Evolutionary conservation across 805 yeast genomes (phyloP).

Genomic region (Yarrowia deformans): DNA sequence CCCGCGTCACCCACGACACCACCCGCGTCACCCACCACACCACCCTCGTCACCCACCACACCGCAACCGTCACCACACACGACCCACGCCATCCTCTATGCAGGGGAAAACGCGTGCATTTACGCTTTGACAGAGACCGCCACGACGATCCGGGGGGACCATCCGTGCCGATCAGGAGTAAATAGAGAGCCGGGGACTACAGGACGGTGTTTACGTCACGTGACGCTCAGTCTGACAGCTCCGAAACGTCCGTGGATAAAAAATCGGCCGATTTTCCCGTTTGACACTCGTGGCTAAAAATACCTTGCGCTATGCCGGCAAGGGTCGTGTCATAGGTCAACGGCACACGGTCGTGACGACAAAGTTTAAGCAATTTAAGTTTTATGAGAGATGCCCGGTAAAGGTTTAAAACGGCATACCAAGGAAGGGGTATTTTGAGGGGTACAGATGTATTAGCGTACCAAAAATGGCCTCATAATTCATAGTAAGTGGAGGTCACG

Average conservation of each 20-base stretch:
- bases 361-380: not conserved
- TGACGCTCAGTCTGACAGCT: too few species aligned
- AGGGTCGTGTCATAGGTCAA: constrained; percentile 9
- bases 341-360: not conserved
- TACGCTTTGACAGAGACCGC: constrained; percentile 12
- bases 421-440: too few species aligned
- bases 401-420: too few species aligned
- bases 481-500: too few species aligned
- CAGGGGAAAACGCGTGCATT: constrained; percentile 29
- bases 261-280: not conserved
- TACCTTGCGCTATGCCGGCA: constrained; percentile 3
- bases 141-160: constrained; percentile 18
- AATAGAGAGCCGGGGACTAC: not conserved
- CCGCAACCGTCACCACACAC: not conserved
- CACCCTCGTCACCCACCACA: not conserved
- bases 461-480: too few species aligned
- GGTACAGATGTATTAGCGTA: too few species aligned
- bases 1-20: not conserved
- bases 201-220: too few species aligned
- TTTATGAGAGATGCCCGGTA: too few species aligned
- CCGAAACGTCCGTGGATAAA: too few species aligned
- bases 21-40: too few species aligned
- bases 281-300: constrained; percentile 13
- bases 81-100: constrained; percentile 2
- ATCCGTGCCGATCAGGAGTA: constrained; percentile 29